Base-by-base conservation (phyloP, 73 alveolate species). In the Breviolum minutum region DNA sequence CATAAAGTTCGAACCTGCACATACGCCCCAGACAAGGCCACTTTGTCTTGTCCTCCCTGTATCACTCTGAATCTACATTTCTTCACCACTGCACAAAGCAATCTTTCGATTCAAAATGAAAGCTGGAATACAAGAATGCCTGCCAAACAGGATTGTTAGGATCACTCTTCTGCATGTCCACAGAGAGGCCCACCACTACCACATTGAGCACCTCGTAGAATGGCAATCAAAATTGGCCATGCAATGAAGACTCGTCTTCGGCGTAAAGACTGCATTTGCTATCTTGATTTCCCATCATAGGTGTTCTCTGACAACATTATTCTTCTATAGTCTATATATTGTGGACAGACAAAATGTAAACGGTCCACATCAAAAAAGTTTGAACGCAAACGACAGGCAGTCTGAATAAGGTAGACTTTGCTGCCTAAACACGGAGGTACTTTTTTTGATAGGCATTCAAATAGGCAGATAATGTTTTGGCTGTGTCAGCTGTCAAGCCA, bases 101-200 rank as follows among this genome's bases (percentile, higher is more conserved):
- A 14, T 8, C 16, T 29, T 13, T 27, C n/a, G 87, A 9, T 14
- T 11, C 87, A 27, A 22, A 14, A 14, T 22, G 8, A 10, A 22
- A 30, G n/a, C 8, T 9, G 27, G 7, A 79, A 3, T 63, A 27
- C 63, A 12, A 2, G 24, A 16, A 63, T 40, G 83, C 97, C 97
- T 91, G 97, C 97, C 97, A 91, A 30, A 91, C 61, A 9, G 79
- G 84, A 24, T 74, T 54, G 77, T 24, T 48, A 48, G 73, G 88
- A 32, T 91, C 89, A 6, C 54, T 74, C 90, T 74, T 63, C 90
- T 91, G 97, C 89, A 71, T 16, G 80, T 91, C 86, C 22, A 91
- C 97, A 30, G 97, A 91, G 68, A 91, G 16, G 62, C 97, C 97
- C 30, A 91, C 68, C 62, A 91, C 80, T 64, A 91, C 40, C 61